A percentile compares a stretch with the other conserved stretches of the same genome.
phyloP scores from a whole-genome alignment of 768 basidiomycete genomes.

The Nidularia sp. region DNA sequence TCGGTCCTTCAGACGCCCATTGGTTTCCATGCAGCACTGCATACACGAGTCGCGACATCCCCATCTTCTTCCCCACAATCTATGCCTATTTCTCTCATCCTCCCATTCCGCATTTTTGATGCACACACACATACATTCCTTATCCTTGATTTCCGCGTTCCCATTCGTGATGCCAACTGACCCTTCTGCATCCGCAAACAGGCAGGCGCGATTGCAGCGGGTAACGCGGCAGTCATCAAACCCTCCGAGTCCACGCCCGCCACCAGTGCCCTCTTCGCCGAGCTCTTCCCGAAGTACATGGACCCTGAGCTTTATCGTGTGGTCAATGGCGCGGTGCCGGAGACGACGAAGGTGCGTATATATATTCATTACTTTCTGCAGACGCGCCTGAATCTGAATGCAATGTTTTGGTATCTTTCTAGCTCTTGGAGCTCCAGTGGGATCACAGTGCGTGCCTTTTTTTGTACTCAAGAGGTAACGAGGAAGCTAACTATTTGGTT shows the following conservation, averaged over 20 bases:
- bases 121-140: no score
- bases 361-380: not conserved
- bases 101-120: no score
- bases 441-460: slow-evolving; percentile 35
- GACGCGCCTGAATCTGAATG: not conserved
- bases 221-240: slow-evolving; percentile 68
- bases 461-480: not conserved
- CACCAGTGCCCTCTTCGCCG: slow-evolving; percentile 51
- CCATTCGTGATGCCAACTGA: no score
- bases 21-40: no score
- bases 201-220: slow-evolving; percentile 76
- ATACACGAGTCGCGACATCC: no score
- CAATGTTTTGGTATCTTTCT: not conserved
- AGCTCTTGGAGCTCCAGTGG: slow-evolving; percentile 76
- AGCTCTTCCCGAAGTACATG: slow-evolving; percentile 72
- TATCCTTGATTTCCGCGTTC: no score
- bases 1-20: no score
- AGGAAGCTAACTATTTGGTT: not conserved
- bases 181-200: slow-evolving; percentile 4
- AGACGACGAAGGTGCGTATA: slow-evolving; percentile 47
- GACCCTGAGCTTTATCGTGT: slow-evolving; percentile 63
- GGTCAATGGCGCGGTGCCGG: slow-evolving; percentile 63
- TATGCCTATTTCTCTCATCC: no score
- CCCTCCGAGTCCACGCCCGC: slow-evolving; percentile 69
- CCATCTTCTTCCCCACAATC: no score